Evolutionary conservation across 345 rosid species (phyloP).

Genomic region (Dipteronia sinensis): DNA sequence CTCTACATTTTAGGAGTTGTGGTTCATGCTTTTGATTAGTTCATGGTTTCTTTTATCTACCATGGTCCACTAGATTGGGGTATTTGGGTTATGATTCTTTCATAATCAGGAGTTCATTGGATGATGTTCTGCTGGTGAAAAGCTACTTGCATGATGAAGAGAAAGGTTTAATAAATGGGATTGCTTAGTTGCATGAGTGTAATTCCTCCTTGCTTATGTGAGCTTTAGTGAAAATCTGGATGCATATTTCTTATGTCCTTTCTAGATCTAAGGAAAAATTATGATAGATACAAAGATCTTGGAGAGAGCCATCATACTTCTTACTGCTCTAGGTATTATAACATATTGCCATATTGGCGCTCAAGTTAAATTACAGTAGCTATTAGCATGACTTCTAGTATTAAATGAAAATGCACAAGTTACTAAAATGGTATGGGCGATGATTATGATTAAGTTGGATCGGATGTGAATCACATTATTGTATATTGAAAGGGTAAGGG

Average conservation of each 20-base stretch:
- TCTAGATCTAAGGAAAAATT: neutral
- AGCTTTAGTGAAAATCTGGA: neutral
- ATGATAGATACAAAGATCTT: neutral
- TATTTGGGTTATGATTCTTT: neutral
- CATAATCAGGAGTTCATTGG: neutral
- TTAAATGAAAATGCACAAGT: conserved; percentile 2
- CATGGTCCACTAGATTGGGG: neutral
- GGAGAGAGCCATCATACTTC: conserved; percentile 10
- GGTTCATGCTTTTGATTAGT: conserved; percentile 3
- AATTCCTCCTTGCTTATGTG: neutral
- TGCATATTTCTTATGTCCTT: neutral
- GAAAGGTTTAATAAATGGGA: neutral
- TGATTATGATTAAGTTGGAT: neutral
- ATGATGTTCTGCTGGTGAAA: neutral
- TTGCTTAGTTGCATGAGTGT: neutral
- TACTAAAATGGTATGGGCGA: neutral
- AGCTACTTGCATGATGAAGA: neutral
- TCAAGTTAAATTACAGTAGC: neutral
- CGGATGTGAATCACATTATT: conserved; percentile 1
- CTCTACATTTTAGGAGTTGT: neutral
- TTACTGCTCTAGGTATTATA: neutral
- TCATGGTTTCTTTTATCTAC: neutral
- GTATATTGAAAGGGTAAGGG: neutral
- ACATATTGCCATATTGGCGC: neutral
- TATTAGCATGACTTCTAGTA: neutral